phyloP scores from a whole-genome alignment of 352 stramenopile species.

The Phytophthora pistaciae region DNA sequence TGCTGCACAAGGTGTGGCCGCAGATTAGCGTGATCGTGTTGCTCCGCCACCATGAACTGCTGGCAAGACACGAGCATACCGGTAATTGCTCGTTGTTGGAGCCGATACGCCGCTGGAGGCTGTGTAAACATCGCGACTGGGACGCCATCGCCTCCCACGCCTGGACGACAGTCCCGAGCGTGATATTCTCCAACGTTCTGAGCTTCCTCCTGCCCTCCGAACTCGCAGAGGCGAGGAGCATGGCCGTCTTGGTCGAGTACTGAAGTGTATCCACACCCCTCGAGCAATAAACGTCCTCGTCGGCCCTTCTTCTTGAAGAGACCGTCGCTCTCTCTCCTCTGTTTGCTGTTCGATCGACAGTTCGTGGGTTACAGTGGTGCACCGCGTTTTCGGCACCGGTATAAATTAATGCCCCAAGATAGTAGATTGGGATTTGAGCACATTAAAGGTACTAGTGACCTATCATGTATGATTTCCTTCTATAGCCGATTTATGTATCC shows the following conservation, averaged over 20 bases:
- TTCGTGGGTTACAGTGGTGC: conserved; percentile 2
- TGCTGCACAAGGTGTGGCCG: conserved; percentile 3
- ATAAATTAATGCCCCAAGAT: no score
- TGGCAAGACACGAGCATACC: background rate
- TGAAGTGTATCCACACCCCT: background rate
- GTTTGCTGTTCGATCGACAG: conserved; percentile 28
- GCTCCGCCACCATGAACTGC: conserved; percentile 2
- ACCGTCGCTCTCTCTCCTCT: background rate
- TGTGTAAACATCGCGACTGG: conserved; percentile 5
- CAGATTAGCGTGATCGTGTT: background rate
- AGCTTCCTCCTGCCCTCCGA: conserved; percentile 13
- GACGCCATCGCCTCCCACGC: conserved; percentile 5
- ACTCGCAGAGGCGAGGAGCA: background rate
- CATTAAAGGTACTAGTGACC: no score
- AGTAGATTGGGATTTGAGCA: no score
- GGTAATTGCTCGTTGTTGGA: background rate
- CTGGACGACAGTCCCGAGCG: conserved; percentile 8
- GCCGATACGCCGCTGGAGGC: background rate
- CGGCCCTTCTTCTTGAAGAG: background rate
- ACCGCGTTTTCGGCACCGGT: no score
- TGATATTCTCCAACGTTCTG: conserved; percentile 4
- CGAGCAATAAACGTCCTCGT: background rate
- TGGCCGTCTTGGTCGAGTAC: conserved; percentile 6
- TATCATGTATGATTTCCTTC: no score
- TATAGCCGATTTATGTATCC: no score